Conservation (phyloP, 345 rosid genomes). For the Sonneratia alba region DNA sequence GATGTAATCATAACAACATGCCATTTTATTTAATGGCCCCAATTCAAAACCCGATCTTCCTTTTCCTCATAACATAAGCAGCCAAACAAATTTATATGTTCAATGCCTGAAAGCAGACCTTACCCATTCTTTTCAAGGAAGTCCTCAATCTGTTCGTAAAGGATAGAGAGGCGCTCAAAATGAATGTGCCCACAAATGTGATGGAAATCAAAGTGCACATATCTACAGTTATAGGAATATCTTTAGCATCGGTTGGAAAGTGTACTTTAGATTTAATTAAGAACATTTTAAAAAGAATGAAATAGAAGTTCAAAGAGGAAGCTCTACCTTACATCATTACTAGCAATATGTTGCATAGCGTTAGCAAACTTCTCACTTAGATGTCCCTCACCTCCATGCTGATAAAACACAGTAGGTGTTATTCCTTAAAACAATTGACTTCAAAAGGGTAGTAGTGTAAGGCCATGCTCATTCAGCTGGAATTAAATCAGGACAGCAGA, state of each 20-base stretch:
- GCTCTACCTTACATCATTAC: slow-evolving; percentile 84
- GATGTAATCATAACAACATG: not conserved
- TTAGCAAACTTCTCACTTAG: slow-evolving; percentile 62
- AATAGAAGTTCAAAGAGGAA: slow-evolving; percentile 6
- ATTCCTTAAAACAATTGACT: not conserved
- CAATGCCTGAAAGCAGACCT: slow-evolving; percentile 3
- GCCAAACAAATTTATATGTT: not conserved
- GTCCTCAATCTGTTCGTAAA: slow-evolving; percentile 72
- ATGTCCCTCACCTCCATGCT: slow-evolving; percentile 96
- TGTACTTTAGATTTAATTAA: too few species aligned
- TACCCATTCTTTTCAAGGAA: slow-evolving; percentile 87
- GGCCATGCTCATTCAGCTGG: not conserved
- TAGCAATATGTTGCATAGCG: slow-evolving; percentile 49
- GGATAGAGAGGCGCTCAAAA: slow-evolving; percentile 91
- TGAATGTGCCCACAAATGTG: slow-evolving; percentile 85
- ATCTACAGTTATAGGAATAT: slow-evolving; percentile 36
- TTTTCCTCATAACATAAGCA: not conserved
- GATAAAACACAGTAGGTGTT: slow-evolving; percentile 23
- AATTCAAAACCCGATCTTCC: not conserved
- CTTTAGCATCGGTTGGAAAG: not conserved
- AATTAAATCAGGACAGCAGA: not conserved
- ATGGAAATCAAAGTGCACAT: slow-evolving; percentile 94
- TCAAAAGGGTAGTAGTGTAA: not conserved
- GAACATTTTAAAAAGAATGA: not conserved
- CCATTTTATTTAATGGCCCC: not conserved